Conservation (phyloP, 768 basidiomycete genomes). For the Zangia roseola region DNA sequence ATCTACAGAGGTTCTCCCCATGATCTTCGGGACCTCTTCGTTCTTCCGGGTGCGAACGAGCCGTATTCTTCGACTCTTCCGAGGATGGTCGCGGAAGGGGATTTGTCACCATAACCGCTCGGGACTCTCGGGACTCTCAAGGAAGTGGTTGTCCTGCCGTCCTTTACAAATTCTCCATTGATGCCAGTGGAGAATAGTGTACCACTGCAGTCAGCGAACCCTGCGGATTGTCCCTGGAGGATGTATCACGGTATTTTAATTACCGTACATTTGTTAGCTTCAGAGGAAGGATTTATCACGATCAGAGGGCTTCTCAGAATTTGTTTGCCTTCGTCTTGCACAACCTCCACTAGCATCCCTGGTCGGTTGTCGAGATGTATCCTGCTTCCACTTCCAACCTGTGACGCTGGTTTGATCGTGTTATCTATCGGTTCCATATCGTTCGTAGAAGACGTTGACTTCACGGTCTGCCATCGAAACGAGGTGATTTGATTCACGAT, state of each 20-base stretch:
- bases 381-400: neutral
- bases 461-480: too few species aligned
- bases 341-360: slow-evolving; percentile 7
- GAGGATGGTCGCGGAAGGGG: slow-evolving; percentile 17
- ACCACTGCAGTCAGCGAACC: slow-evolving; percentile 12
- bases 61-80: slow-evolving; percentile 12
- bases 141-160: neutral
- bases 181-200: slow-evolving; percentile 16
- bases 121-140: neutral
- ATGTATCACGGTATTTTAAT: slow-evolving; percentile 2
- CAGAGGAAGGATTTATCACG: slow-evolving; percentile 19
- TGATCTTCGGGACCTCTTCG: slow-evolving; percentile 13
- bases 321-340: slow-evolving; percentile 15
- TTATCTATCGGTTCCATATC: too few species aligned
- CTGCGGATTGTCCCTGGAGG: slow-evolving; percentile 3
- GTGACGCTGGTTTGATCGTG: too few species aligned
- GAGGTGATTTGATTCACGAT: too few species aligned
- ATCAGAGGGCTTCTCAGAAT: neutral
- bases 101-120: slow-evolving; percentile 6
- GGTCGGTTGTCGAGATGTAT: neutral
- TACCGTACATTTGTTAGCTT: slow-evolving; percentile 14
- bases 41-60: slow-evolving; percentile 10
- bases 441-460: too few species aligned
- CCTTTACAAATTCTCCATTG: slow-evolving; percentile 20
- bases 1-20: slow-evolving; percentile 6